Base-by-base conservation (phyloP, 495 filamentous ascomycete species). In the Hypoxylon cercidicola region DNA sequence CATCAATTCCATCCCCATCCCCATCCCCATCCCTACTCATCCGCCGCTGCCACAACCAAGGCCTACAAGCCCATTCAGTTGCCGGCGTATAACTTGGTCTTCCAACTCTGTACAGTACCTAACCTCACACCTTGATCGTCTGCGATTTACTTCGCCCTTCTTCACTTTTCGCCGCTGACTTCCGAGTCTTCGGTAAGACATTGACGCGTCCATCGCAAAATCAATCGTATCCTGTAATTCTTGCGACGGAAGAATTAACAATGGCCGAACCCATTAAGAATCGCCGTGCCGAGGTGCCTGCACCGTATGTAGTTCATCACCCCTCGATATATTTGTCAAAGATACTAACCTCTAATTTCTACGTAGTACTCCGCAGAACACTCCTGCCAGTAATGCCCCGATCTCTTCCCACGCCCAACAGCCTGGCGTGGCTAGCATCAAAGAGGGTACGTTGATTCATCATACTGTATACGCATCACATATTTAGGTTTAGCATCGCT, bases 351-450 rank as follows among this genome's bases (percentile, higher is more conserved):
- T 37, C 32, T 63, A 50, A 65, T 52, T 21, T 62, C 59, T 66
- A 44, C 60, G 68, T 73, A 96, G 91, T 67, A 98, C 94, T 70
- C 94, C 94, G 70, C 94, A 97, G 81, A 97, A 97, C 79, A 97
- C 93, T 16, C 94, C 96, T 65, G 89, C 92, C 37, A 92, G 86
- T 75, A 93, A 93, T 82, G 96, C 96, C 63, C 96, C 96, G 43
- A 99, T 99, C 77, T 96, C 93, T 15, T 98, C 96, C 53, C 94
- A 96, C 79, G 95, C 95, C 63, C 92, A 96, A 81, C 92, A 97
- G 80, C 96, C 96, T 59, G 90, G 90, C 49, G 89, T 99, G 66
- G 83, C 91, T 62, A 98, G 92, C 79, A 97, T 99, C 82, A 92
- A 93, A 79, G 96, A 99, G 88, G 95, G 95, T 97, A 78, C 72